Percentiles rank a stretch among this genome's conserved stretches.
Evolutionary conservation across 768 basidiomycete genomes (phyloP).

Genomic region (Hericium coralloides): DNA sequence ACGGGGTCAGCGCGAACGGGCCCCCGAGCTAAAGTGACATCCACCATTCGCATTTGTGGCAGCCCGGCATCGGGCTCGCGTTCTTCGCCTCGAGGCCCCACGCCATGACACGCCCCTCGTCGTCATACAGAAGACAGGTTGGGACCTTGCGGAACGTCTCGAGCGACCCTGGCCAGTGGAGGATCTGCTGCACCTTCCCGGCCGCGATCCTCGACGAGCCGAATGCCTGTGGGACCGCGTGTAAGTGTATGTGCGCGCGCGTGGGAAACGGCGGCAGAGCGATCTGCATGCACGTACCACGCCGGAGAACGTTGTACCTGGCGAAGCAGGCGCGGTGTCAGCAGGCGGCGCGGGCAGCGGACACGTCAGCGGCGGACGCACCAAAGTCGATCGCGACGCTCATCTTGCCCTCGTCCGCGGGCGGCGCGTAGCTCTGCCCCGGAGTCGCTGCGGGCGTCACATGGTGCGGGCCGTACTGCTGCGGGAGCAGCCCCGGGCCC

Average conservation of each 20-base stretch:
- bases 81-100: slow-evolving; percentile 90
- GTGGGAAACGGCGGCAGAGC: not conserved
- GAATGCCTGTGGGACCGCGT: slow-evolving; percentile 47
- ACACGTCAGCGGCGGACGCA: slow-evolving; percentile 22
- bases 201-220: slow-evolving; percentile 77
- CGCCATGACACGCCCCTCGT: slow-evolving; percentile 60
- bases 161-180: slow-evolving; percentile 78
- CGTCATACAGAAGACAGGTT: slow-evolving; percentile 78
- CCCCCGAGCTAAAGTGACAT: not conserved
- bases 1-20: not conserved
- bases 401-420: slow-evolving; percentile 62
- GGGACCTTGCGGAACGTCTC: slow-evolving; percentile 82
- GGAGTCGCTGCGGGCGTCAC: not conserved
- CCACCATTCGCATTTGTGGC: slow-evolving; percentile 48
- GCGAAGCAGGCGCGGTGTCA: slow-evolving; percentile 8
- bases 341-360: not conserved
- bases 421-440: not conserved
- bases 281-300: slow-evolving; percentile 45
- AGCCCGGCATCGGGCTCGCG: slow-evolving; percentile 54
- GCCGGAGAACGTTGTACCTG: slow-evolving; percentile 84
- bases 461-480: slow-evolving; percentile 4
- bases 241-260: not conserved
- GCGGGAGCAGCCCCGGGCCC: slow-evolving; percentile 1
- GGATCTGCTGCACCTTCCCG: slow-evolving; percentile 75
- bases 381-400: slow-evolving; percentile 82